Percentiles rank a stretch among this genome's conserved stretches.
These are phyloP conservation scores for Melastoma candidum DNA, from an alignment of 441 rosid genomes.

Conservation along the genomic window DNA sequence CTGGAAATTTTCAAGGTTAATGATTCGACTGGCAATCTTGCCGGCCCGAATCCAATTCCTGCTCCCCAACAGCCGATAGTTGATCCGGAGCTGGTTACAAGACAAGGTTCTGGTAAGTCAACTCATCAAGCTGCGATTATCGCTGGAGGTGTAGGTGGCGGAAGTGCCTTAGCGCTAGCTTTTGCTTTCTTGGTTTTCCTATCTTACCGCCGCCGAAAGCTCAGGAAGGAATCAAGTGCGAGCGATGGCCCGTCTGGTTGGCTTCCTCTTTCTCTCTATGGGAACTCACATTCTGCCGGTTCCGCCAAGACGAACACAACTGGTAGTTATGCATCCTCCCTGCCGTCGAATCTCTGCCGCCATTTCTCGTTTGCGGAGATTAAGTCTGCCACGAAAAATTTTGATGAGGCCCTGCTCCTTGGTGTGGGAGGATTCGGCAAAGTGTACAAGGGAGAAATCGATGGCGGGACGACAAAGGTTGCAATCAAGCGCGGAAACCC, in stretches of 20 bases:
- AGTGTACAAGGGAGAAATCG: slow-evolving; percentile 10
- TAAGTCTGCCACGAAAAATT: slow-evolving; percentile 9
- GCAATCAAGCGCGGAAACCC: slow-evolving; percentile 13
- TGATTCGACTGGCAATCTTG: slow-evolving; percentile 7
- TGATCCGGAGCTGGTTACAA: neutral
- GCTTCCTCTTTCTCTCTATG: slow-evolving; percentile 10
- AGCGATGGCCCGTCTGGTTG: slow-evolving; percentile 10
- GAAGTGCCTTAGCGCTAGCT: neutral
- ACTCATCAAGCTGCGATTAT: slow-evolving; percentile 1
- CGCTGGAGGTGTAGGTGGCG: slow-evolving; percentile 5
- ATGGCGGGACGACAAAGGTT: slow-evolving; percentile 9
- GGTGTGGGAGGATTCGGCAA: slow-evolving; percentile 12
- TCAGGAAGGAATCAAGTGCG: neutral
- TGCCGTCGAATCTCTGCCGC: slow-evolving; percentile 11
- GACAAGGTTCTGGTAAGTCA: neutral
- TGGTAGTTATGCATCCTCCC: slow-evolving; percentile 8
- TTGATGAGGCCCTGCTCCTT: slow-evolving; percentile 4
- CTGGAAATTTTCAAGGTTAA: slow-evolving; percentile 9
- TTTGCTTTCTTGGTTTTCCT: neutral
- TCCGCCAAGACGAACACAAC: slow-evolving; percentile 6
- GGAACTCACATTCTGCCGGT: slow-evolving; percentile 10
- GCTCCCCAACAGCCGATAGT: slow-evolving; percentile 2
- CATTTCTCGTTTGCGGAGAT: slow-evolving; percentile 11
- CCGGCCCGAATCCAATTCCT: slow-evolving; percentile 9
- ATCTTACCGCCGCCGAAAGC: slow-evolving; percentile 1